Base-by-base conservation (phyloP, 1,139 yeast species). In the Sugiyamaella xylanicola region DNA sequence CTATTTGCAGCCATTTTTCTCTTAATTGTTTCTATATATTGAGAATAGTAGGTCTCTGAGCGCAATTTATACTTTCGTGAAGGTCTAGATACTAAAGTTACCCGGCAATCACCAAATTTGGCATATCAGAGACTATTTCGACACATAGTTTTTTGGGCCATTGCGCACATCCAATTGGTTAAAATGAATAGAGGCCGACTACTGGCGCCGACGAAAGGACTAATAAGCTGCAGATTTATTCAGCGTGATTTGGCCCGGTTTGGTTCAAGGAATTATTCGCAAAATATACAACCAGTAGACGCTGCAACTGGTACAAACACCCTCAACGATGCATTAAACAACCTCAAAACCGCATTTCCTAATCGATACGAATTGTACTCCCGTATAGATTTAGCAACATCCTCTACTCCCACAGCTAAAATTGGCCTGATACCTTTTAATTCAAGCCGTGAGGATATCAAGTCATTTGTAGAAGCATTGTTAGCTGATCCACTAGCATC, bases 351-450 rank as follows among this genome's bases (percentile, higher is more conserved):
- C 11, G 39, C 46, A 29, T 54, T 54, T 22, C 54, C 54, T 11
- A 48, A 54, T 41, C 32, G 44, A 29, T 43, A 37, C 11, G 48
- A 46, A 1, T 40, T 54, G 16, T 41, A 54, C 50, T 54, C 57
- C 13, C 51, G 57, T 3, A 50, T 54, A 16, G 52, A 54, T 21
- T 20, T 37, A 11, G 48, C 40, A 2, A n/a, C 45, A 2, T 35
- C 51, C 5, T 20, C 22, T 8, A 35, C 48, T n/a, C 76, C 74
- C 65, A 84, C 88, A 56, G 83, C 60, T 5, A 44, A 64, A 25
- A 59, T 69, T 17, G 74, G 68, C 4, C 53, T 72, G 4, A 61
- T 72, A 4, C 74, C 75, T 2, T 64, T 59, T 37, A 59, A 58
- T 4, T 58, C 61, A 25, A 63, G 63, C 15, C 66, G 72, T 4